Conservation (phyloP, 2,329 filamentous ascomycete genomes). For the Acrocalymma vagum region DNA sequence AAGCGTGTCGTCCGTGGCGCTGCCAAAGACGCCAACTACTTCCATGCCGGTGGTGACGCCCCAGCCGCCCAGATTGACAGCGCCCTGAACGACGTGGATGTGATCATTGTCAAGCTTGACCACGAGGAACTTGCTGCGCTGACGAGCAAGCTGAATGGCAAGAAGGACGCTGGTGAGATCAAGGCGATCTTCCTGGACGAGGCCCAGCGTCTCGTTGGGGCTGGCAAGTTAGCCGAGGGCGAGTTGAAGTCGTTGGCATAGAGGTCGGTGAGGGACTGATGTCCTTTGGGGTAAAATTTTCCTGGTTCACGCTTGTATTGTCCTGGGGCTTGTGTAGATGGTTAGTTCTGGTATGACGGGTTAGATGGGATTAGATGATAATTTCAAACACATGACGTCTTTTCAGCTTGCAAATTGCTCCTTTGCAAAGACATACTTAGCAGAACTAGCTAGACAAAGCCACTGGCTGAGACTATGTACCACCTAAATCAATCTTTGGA, state of each 20-base stretch:
- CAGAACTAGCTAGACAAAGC: no score
- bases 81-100: constrained; percentile 85
- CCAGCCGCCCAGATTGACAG: constrained; percentile 81
- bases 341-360: no score
- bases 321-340: no score
- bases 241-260: constrained; percentile 73
- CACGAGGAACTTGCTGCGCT: constrained; percentile 87
- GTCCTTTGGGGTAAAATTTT: no score
- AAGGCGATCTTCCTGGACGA: constrained; percentile 84
- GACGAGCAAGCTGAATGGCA: constrained; percentile 79
- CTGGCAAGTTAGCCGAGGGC: constrained; percentile 85
- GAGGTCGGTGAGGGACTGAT: constrained; percentile 2
- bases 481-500: no score
- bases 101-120: constrained; percentile 87
- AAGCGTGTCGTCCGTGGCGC: constrained; percentile 94
- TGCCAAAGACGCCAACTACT: constrained; percentile 99
- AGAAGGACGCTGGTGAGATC: constrained; percentile 82
- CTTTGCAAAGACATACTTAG: no score
- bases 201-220: constrained; percentile 77
- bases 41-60: constrained; percentile 72
- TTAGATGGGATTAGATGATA: no score
- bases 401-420: no score
- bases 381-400: no score
- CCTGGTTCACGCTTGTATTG: no score
- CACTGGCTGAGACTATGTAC: no score